These are phyloP conservation scores for Penium margaritaceum DNA, from an alignment of 139 green algal species.

Conservation along the genomic window DNA sequence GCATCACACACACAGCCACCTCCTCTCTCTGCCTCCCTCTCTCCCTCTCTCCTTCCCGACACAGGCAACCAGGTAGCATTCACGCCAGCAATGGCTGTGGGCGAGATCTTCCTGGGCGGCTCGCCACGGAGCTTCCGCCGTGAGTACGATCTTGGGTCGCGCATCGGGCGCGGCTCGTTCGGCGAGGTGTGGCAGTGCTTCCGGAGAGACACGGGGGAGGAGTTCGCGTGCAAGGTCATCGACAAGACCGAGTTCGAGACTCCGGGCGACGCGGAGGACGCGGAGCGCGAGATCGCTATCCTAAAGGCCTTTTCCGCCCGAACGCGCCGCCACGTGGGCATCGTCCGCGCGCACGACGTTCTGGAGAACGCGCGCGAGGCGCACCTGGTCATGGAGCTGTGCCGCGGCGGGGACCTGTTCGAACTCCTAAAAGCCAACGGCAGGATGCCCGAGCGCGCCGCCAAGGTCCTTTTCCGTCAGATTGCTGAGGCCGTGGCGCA, in stretches of 20 bases:
- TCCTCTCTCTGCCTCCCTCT: no score
- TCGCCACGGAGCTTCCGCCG: background rate
- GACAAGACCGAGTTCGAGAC: slow-evolving; percentile 72
- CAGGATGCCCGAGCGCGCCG: slow-evolving; percentile 24
- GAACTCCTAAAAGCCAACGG: slow-evolving; percentile 44
- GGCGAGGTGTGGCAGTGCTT: slow-evolving; percentile 25
- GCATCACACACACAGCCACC: no score
- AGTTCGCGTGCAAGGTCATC: slow-evolving; percentile 76
- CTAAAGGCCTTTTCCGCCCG: slow-evolving; percentile 69
- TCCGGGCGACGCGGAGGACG: slow-evolving; percentile 72
- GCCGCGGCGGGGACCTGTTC: slow-evolving; percentile 52
- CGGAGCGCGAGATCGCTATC: slow-evolving; percentile 79
- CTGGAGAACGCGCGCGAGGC: slow-evolving; percentile 40
- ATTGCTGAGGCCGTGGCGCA: slow-evolving; percentile 46
- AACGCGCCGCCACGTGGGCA: slow-evolving; percentile 2
- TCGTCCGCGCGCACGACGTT: slow-evolving; percentile 48
- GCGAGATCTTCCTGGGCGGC: no score
- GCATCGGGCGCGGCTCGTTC: slow-evolving; percentile 24
- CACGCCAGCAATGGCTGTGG: no score
- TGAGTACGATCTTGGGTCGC: background rate
- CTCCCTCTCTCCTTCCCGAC: no score
- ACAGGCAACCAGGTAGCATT: no score
- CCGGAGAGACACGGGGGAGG: slow-evolving; percentile 53
- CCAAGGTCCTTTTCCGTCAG: slow-evolving; percentile 7
- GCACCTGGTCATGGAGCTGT: slow-evolving; percentile 52